Evolutionary conservation across 345 rosid species (phyloP).

Genomic region (Arabidopsis suecica): DNA sequence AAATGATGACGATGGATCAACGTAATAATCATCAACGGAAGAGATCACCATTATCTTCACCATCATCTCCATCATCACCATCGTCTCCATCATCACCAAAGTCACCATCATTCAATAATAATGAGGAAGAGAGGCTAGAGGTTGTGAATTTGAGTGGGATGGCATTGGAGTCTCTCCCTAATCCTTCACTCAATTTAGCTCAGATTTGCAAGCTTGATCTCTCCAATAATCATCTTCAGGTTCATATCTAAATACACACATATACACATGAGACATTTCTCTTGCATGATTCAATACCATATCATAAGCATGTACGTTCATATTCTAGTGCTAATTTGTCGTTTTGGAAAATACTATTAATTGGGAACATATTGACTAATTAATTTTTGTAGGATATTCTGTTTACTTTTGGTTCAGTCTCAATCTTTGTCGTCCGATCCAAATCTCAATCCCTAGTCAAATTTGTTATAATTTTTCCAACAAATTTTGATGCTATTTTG

Average conservation of each 20-base stretch:
- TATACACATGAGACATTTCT: background rate
- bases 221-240: slow-evolving; percentile 87
- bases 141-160: slow-evolving; percentile 73
- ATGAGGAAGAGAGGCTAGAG: slow-evolving; percentile 56
- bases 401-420: background rate
- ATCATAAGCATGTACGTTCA: slow-evolving; percentile 17
- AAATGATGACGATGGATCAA: slow-evolving; percentile 44
- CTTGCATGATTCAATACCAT: slow-evolving; percentile 8
- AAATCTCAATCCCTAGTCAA: background rate
- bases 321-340: background rate
- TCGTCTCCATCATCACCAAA: slow-evolving; percentile 35
- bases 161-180: slow-evolving; percentile 64
- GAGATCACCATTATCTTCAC: slow-evolving; percentile 22
- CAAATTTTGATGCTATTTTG: background rate
- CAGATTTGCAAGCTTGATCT: slow-evolving; percentile 75
- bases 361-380: background rate
- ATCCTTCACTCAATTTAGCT: slow-evolving; percentile 66
- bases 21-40: background rate
- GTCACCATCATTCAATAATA: slow-evolving; percentile 33
- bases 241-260: slow-evolving; percentile 24
- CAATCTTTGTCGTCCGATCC: background rate
- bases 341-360: background rate
- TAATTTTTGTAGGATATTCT: too few relatives aligned
- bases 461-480: background rate
- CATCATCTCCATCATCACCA: slow-evolving; percentile 32